These are phyloP conservation scores for Suhomyces sp. DNA, from an alignment of 805 yeast genomes.

Conservation along the genomic window DNA sequence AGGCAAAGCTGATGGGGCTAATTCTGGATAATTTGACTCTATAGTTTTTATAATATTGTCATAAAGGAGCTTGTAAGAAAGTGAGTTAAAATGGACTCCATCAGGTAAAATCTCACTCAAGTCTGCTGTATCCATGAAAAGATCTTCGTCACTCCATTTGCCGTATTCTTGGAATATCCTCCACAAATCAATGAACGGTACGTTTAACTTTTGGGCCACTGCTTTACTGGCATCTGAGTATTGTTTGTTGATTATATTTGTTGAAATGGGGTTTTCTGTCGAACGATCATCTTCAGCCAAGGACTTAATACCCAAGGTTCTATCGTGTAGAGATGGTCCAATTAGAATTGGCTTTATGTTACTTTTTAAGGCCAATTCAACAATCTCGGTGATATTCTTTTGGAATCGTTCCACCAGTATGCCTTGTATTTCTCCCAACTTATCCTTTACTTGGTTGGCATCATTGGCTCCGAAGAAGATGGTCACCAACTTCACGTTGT, in stretches of 20 bases:
- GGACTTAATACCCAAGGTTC: constrained; percentile 19
- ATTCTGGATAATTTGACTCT: constrained; percentile 46
- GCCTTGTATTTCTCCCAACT: constrained; percentile 27
- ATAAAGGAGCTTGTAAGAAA: constrained; percentile 51
- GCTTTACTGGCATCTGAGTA: constrained; percentile 53
- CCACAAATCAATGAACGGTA: constrained; percentile 62
- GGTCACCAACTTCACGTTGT: constrained; percentile 44
- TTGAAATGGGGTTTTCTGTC: constrained; percentile 30
- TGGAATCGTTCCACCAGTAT: constrained; percentile 53
- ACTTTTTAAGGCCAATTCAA: constrained; percentile 37
- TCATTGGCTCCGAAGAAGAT: constrained; percentile 86
- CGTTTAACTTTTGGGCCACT: constrained; percentile 44
- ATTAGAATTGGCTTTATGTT: constrained; percentile 56
- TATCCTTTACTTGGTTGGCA: constrained; percentile 16
- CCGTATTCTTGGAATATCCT: constrained; percentile 35
- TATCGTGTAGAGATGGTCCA: constrained; percentile 61
- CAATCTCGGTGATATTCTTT: constrained; percentile 47
- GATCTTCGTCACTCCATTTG: constrained; percentile 35
- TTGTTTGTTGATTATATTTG: constrained; percentile 40
- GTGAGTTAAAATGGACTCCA: constrained; percentile 56
- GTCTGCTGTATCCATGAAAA: constrained; percentile 25
- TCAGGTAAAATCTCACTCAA: constrained; percentile 31
- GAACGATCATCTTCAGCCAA: constrained; percentile 12
- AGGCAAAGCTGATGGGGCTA: constrained; percentile 40
- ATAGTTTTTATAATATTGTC: constrained; percentile 44